Base-by-base conservation (phyloP, 805 yeast species). In the Candida caryicola region DNA sequence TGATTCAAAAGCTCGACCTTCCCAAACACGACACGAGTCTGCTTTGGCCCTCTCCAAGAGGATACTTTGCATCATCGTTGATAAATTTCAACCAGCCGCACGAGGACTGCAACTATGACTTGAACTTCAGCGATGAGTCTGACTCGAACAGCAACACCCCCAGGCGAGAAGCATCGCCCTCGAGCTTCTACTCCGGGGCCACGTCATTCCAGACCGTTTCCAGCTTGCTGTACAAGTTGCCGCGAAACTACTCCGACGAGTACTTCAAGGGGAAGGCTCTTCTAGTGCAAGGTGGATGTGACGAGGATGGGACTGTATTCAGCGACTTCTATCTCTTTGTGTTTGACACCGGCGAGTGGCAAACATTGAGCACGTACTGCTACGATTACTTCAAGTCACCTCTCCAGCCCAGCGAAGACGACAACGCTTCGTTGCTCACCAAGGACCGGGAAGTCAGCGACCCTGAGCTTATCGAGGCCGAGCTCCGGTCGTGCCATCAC, bases 401-500 rank as follows among this genome's bases (percentile, higher is more conserved):
- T 1, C 44, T 50, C n/a, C 43, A 47, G 29, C 61, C 69, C 1
- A 48, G 33, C 23, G 64, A 54, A 21, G 70, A 65, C 43, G 70
- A 63, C 25, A 54, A 53, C 32, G 37, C 48, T n/a, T 45, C 49
- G 1, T 25, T 34, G 7, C 45, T 56, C 6, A 36, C 50, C 7
- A 45, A 51, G 28, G 62, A 62, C 4, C 49, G 50, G 3, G 61
- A 55, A 31, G 50, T 58, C 10, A 49, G 46, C 4, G 36, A 52
- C 8, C 62, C 72, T 1, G 38, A 50, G 17, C 46, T 64, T 7
- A 47, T 57, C 12, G 70, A 64, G 31, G 73, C 73, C 6, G 74
- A 69, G 44, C 48, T 69, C 14, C 44, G 73, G n/a, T 52, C 66
- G 5, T 64, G 72, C 46, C 72, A 67, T 41, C 73, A 69, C 42